Evolutionary conservation across 1,284 basidiomycete genomes (phyloP).

Genomic region (Peniophora sp.): DNA sequence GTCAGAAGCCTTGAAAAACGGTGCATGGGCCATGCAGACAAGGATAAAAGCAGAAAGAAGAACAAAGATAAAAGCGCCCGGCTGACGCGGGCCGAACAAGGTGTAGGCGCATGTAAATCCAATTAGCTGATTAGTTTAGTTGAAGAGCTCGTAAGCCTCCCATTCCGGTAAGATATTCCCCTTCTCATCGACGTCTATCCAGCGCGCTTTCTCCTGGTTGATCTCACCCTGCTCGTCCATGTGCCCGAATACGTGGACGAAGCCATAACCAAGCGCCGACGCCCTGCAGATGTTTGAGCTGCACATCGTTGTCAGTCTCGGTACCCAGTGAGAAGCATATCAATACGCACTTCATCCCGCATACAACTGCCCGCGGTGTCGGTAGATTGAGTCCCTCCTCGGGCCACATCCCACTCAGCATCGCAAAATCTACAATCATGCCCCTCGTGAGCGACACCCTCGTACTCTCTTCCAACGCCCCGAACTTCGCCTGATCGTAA

Average conservation of each 20-base stretch:
- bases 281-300: conserved; percentile 59
- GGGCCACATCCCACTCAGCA: conserved; percentile 53
- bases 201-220: conserved; percentile 37
- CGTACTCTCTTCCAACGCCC: conserved; percentile 27
- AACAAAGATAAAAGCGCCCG: no score
- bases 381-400: conserved; percentile 27
- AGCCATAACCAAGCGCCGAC: conserved; percentile 52
- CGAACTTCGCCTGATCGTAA: conserved; percentile 50
- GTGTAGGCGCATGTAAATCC: no score
- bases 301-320: conserved; percentile 4
- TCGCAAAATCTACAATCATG: conserved; percentile 58
- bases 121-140: background rate
- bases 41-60: no score
- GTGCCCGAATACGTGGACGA: conserved; percentile 46
- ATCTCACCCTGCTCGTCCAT: conserved; percentile 38
- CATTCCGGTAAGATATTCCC: conserved; percentile 46
- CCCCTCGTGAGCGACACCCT: conserved; percentile 46
- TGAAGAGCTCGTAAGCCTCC: conserved; percentile 41
- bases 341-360: conserved; percentile 36
- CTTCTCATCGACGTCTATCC: conserved; percentile 55
- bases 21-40: no score
- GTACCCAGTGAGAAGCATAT: background rate
- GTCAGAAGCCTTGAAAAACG: no score
- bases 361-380: conserved; percentile 44
- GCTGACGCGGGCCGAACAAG: no score